Evolutionary conservation across 2,329 filamentous ascomycete species (phyloP), one percentile per base, ranked within the genome.

Genomic region (Ophiosphaerella herpotricha): DNA sequence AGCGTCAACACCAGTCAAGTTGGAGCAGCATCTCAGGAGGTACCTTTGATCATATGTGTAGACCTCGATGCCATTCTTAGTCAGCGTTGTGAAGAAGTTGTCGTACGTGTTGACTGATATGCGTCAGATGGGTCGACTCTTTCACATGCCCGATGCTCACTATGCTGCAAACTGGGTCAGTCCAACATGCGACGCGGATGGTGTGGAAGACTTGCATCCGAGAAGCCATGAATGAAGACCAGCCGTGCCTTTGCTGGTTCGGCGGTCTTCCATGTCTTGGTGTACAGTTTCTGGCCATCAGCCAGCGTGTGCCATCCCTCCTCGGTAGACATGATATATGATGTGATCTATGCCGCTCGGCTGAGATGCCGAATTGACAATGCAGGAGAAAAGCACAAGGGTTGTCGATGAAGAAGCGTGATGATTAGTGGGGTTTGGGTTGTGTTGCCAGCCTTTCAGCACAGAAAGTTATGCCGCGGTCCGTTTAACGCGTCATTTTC

Each of bases 221-320:
- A 91, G 80, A 92, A 97, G 64, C 92, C 92, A 75, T 97, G 92
- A 56, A 97, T 77, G 74, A 95, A 89, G 63, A 94, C 80, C 42
- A 96, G 73, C 60, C 89, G 88, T 32, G 91, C 91, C 64, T 82
- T 83, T 47, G 82, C 74, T 11, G 80, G 74, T 12, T 77, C 80
- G 26, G 80, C 71, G 26, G 84, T 84, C 85, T 78, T 80, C 82
- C 83, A 86, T 18, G 81, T 84, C 66, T 85, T 85, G 35, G 82
- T 83, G 70, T 85, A 86, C 47, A 86, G 71, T 61, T 80, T 77
- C 33, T 72, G 68, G 47, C 80, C 80, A 66, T 85, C 83, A 24
- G 76, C 73, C 5, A 79, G 70, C 13, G 71, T 75, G 64, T 82
- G 77, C 54, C 71, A 78, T 49, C 79, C 78, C 72, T 85, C 82